Evolutionary conservation across 2,329 filamentous ascomycete species (phyloP), one percentile per base, ranked within the genome.

Genomic region (Diaporthe velutina): DNA sequence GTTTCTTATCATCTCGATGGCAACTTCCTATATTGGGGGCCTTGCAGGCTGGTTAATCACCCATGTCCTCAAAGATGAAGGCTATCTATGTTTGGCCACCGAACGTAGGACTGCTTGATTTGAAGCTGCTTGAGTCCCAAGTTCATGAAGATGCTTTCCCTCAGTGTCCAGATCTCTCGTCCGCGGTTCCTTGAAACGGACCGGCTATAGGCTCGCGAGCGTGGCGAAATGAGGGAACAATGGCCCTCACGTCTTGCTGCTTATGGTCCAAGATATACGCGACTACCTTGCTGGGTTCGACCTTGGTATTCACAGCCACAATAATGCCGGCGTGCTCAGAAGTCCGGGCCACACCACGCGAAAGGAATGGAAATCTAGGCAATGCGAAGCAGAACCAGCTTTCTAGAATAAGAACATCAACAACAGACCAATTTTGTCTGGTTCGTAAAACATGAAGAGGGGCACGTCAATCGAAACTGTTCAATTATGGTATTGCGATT

Each of bases 321-420:
- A 19, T 7, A 7, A 22, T 22, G 22, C 7, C 19, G 19, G 22
- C 6, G 7, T 48, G 19, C 19, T 17, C 7, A 48, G 42, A 48
- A 48, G 10, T 48, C 2, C 42, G 22, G 42, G 17, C 17, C 40
- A 42, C 42, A 9, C 19, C 19, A 48, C 42, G 9, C 42, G 8
- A 17, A 22, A 48, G 4, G 42, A 22, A 19, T 48, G 42, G 42
- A 22, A 48, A 22, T 7, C 22, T 6, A 48, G 8, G 19, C 7
- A 13, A 54, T 28, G 10, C 17, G 50, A 30, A 54, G 12, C 25
- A 30, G 17, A 17, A 25, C 13, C 5, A 25, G 10, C n/a, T 54
- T 15, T 17, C 7, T 0, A 28, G 12, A 1, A 54, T 30, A 4
- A 2, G 1, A 22, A 48, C 17, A 22, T 8, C 6, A 8, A 28